Evolutionary conservation across 139 green algal genomes (phyloP), one percentile per base, ranked within the genome.

Genomic region (Auxenochlorella protothecoides): DNA sequence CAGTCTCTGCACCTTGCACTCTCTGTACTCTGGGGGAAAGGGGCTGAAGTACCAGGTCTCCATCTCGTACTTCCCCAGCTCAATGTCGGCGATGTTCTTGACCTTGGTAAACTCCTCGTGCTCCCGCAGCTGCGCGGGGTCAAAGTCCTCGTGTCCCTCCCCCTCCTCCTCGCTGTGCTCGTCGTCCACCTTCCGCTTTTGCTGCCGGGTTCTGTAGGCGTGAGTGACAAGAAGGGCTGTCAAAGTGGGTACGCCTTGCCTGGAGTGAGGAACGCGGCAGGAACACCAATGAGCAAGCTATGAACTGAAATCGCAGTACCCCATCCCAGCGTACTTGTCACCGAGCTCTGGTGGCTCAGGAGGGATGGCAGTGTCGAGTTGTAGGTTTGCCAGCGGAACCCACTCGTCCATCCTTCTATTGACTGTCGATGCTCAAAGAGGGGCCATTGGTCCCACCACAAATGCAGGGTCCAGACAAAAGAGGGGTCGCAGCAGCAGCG

Each of bases 31-130:
- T 61, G 82, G 74, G 11, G 94, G 94, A 71, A 98, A 90, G 12
- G 94, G 94, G 10, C 86, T 95, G 80, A 97, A 99, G 88, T 99
- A 99, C 93, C 94, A 99, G 12, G 94, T 99, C 72, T 98, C 94
- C 85, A 98, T 95, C 81, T 93, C 79, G 69, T 93, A 89, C 56
- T 81, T 84, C 13, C 94, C 94, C 72, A 99, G 84, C 89, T 98
- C 94, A 59, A 99, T 95, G 27, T 59, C 73, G 59, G 93, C 86
- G 65, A 99, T 91, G 81, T 97, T 99, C 79, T 97, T 97, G 13
- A 97, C 87, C 86, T 98, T 99, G 60, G 94, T 98, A 79, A 96
- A 97, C 88, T 99, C 94, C 84, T 98, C 94, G 81, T 99, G 94
- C 80, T 99, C 93, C 2, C 85, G 68, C 63, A 97, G 82, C 69